Evolutionary conservation across 1,139 yeast species (phyloP).

Genomic region (Sugiyamaella neomexicana): DNA sequence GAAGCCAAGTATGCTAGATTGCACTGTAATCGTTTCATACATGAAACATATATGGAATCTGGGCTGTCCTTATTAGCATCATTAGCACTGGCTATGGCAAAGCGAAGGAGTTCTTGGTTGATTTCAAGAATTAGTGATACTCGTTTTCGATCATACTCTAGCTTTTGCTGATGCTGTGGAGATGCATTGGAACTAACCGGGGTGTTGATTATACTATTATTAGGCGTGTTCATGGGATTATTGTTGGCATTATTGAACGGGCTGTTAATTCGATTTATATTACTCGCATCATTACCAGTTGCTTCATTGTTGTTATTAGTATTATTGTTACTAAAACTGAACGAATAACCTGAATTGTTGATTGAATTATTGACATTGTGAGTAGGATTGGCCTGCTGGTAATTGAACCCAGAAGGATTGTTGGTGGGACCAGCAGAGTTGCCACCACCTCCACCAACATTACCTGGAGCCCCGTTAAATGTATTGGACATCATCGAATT

Average conservation of each 20-base stretch:
- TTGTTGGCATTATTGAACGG: background rate
- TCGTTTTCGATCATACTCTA: conserved; percentile 32
- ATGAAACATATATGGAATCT: conserved; percentile 29
- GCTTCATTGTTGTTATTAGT: background rate
- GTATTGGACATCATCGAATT: background rate
- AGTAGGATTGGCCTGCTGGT: background rate
- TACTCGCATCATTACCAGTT: background rate
- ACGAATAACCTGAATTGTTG: conserved; percentile 1
- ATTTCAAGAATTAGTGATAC: conserved; percentile 35
- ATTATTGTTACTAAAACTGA: background rate
- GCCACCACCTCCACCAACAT: background rate
- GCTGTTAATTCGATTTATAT: background rate
- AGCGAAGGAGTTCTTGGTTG: conserved; percentile 38
- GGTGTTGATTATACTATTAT: background rate
- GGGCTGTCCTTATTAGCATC: conserved; percentile 26
- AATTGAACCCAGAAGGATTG: conserved; percentile 1
- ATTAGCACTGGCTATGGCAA: conserved; percentile 30
- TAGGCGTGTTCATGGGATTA: background rate
- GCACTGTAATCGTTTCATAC: conserved; percentile 39
- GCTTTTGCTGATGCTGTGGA: conserved; percentile 14
- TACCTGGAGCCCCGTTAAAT: conserved; percentile 1
- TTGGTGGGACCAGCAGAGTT: background rate
- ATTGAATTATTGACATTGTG: background rate
- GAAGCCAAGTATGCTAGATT: conserved; percentile 38
- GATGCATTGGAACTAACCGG: background rate